Evolutionary conservation across 2,329 filamentous ascomycete species (phyloP).

Genomic region (Gaeumannomyces sp.): DNA sequence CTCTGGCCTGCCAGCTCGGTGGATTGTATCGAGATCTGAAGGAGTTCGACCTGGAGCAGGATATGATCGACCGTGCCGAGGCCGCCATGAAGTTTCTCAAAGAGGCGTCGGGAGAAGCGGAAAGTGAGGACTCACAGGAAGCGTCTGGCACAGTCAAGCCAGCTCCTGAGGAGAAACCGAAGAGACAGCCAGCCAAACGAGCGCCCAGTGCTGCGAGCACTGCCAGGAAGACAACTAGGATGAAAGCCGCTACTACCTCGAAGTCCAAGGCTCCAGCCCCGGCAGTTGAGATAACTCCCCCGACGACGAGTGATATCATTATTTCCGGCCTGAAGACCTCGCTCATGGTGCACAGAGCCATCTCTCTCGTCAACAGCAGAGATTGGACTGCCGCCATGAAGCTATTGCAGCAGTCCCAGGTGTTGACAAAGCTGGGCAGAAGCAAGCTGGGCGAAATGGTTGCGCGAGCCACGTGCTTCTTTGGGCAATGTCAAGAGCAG

Average conservation of each 20-base stretch:
- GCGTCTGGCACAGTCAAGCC: slow-evolving; percentile 24
- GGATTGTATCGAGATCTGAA: slow-evolving; percentile 47
- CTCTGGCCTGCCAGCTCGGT: slow-evolving; percentile 49
- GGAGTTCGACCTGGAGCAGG: slow-evolving; percentile 35
- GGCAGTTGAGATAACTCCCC: background rate
- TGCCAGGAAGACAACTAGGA: slow-evolving; percentile 20
- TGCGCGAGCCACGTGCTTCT: slow-evolving; percentile 59
- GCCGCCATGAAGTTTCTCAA: slow-evolving; percentile 13
- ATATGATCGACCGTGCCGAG: slow-evolving; percentile 44
- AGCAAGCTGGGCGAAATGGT: slow-evolving; percentile 48
- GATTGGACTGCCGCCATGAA: slow-evolving; percentile 43
- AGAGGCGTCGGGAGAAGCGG: background rate
- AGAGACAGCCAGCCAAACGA: slow-evolving; percentile 12
- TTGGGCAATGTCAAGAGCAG: slow-evolving; percentile 62
- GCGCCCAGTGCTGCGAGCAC: slow-evolving; percentile 14
- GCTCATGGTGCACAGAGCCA: slow-evolving; percentile 36
- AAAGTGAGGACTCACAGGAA: background rate
- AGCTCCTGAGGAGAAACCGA: slow-evolving; percentile 25
- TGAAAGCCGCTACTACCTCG: slow-evolving; percentile 22
- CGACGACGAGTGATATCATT: slow-evolving; percentile 23
- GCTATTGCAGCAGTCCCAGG: slow-evolving; percentile 13
- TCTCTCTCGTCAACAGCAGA: slow-evolving; percentile 40
- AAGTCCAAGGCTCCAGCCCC: slow-evolving; percentile 15
- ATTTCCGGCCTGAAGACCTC: slow-evolving; percentile 31
- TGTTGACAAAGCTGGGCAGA: slow-evolving; percentile 17